phyloP scores from a whole-genome alignment of 1,284 basidiomycete genomes.

The Earliella scabrosa region DNA sequence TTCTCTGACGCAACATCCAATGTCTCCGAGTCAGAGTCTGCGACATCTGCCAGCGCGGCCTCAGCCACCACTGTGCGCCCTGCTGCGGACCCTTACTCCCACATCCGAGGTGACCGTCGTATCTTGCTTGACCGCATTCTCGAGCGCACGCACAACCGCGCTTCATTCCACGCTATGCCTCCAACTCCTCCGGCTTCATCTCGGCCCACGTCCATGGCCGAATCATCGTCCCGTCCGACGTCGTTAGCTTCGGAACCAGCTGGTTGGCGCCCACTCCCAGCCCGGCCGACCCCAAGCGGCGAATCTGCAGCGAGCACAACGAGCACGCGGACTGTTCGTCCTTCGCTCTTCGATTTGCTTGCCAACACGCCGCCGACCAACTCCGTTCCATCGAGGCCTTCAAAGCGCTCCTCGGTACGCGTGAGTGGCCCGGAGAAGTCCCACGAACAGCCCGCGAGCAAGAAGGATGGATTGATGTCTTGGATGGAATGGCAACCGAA shows the following conservation, averaged over 20 bases:
- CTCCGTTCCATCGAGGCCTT: too few species aligned
- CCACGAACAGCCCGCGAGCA: too few species aligned
- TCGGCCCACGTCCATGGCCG: slow-evolving; percentile 24
- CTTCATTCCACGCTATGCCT: slow-evolving; percentile 14
- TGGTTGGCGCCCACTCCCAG: slow-evolving; percentile 15
- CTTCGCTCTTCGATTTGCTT: slow-evolving; percentile 26
- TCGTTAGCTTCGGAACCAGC: slow-evolving; percentile 10
- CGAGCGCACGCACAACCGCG: slow-evolving; percentile 26
- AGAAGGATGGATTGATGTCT: too few species aligned
- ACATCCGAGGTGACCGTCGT: slow-evolving; percentile 22
- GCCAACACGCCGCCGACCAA: neutral
- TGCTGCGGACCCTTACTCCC: slow-evolving; percentile 14
- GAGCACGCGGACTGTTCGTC: slow-evolving; percentile 17
- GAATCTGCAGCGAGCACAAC: slow-evolving; percentile 10
- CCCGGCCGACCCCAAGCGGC: slow-evolving; percentile 11
- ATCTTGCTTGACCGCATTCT: slow-evolving; percentile 31
- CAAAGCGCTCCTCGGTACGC: too few species aligned
- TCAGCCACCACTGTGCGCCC: slow-evolving; percentile 23
- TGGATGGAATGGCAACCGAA: too few species aligned
- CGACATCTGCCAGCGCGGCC: slow-evolving; percentile 19
- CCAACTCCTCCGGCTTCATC: slow-evolving; percentile 22
- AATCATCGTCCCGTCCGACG: slow-evolving; percentile 17
- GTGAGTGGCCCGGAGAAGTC: too few species aligned
- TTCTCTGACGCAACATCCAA: slow-evolving; percentile 4
- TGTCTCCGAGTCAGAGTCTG: slow-evolving; percentile 10